Conservation (phyloP, 2,329 filamentous ascomycete genomes). For the Emmonsia crescens region DNA sequence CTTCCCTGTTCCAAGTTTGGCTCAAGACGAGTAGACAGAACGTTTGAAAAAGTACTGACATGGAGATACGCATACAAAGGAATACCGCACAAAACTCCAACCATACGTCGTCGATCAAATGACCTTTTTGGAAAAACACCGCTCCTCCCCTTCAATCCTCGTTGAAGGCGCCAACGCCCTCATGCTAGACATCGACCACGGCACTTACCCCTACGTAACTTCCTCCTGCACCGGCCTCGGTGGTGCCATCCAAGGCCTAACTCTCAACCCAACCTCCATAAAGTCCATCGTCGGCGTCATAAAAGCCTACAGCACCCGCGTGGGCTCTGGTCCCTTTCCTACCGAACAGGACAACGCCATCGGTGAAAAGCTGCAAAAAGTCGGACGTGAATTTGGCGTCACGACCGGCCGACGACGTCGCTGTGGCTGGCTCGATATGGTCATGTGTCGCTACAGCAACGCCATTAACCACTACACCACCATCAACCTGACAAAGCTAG, state of each 20-base stretch:
- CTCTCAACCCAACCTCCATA: constrained; percentile 47
- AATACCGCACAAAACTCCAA: constrained; percentile 28
- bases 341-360: constrained; percentile 49
- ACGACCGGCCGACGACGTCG: constrained; percentile 52
- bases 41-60: constrained; percentile 4
- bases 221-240: constrained; percentile 39
- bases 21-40: too few species aligned
- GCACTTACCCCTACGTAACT: constrained; percentile 42
- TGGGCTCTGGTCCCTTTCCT: constrained; percentile 51
- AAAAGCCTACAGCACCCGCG: constrained; percentile 54
- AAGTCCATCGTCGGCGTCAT: constrained; percentile 52
- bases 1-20: not conserved
- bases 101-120: constrained; percentile 36
- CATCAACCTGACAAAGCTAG: constrained; percentile 55
- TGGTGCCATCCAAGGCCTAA: constrained; percentile 47
- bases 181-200: constrained; percentile 49
- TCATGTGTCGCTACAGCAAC: constrained; percentile 53
- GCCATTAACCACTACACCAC: constrained; percentile 43
- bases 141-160: constrained; percentile 45
- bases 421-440: constrained; percentile 56
- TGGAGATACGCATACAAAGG: constrained; percentile 14
- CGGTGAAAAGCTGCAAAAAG: constrained; percentile 46
- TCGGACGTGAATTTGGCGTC: constrained; percentile 46
- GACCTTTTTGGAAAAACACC: constrained; percentile 44
- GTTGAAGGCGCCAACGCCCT: constrained; percentile 55